Conservation (phyloP, 257 asterid species). For the Petrea volubilis region DNA sequence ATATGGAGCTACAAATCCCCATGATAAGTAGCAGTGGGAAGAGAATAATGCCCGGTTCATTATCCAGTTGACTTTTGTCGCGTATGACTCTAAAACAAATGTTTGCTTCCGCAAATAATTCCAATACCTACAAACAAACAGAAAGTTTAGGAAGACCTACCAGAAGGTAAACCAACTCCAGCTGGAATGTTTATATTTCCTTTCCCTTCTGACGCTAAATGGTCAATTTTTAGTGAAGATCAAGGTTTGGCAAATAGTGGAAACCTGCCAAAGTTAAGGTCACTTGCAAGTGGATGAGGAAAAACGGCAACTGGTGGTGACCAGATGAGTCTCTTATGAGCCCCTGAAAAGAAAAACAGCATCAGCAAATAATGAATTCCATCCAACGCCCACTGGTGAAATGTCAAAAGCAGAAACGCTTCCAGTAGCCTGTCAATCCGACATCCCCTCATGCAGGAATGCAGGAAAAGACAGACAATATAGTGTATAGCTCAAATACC, state of each 20-base stretch:
- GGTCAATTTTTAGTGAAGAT: conserved; percentile 10
- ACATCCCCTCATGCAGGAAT: not conserved
- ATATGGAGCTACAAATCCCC: conserved; percentile 92
- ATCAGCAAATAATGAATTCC: conserved; percentile 23
- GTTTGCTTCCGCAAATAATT: conserved; percentile 98
- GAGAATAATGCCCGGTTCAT: conserved; percentile 95
- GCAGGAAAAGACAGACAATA: not conserved
- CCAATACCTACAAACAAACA: conserved; percentile 73
- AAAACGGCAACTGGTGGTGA: conserved; percentile 99
- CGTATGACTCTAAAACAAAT: conserved; percentile 91
- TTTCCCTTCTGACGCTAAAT: conserved; percentile 1
- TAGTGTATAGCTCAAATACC: not conserved
- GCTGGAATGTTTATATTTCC: not conserved
- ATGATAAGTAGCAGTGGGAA: conserved; percentile 86
- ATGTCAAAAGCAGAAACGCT: not conserved
- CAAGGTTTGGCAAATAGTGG: conserved; percentile 16
- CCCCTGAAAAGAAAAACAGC: conserved; percentile 49
- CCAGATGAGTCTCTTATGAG: conserved; percentile 81
- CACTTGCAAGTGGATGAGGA: conserved; percentile 98
- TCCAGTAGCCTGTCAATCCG: conserved; percentile 7
- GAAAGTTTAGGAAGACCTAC: conserved; percentile 15
- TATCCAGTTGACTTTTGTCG: conserved; percentile 81
- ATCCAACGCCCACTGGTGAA: not conserved
- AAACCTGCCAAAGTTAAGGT: conserved; percentile 94
- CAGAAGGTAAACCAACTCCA: conserved; percentile 12